Evolutionary conservation across 2,329 filamentous ascomycete genomes (phyloP).

Genomic region (Penicillium italicum): DNA sequence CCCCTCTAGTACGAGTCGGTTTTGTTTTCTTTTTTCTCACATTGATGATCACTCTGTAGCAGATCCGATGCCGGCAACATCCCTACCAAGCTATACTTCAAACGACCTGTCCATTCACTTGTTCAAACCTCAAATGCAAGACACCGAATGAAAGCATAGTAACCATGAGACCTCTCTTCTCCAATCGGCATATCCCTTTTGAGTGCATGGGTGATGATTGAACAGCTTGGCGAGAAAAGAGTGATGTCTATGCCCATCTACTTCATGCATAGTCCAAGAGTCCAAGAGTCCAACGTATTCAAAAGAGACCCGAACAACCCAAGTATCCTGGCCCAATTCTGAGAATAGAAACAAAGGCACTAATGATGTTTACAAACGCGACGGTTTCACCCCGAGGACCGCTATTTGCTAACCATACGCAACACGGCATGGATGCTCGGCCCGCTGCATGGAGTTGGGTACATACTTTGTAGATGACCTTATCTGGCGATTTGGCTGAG

Average conservation of each 20-base stretch:
- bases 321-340: background rate
- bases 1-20: no score
- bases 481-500: conserved; percentile 7
- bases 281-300: background rate
- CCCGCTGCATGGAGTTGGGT: conserved; percentile 17
- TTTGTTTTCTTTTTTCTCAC: background rate
- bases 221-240: background rate
- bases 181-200: background rate
- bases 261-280: background rate
- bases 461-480: conserved; percentile 5
- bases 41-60: background rate
- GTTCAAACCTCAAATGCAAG: background rate
- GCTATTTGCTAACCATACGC: conserved; percentile 3
- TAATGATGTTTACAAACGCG: background rate
- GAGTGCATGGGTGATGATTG: background rate
- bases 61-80: background rate
- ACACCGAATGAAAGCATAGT: background rate
- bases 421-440: conserved; percentile 20
- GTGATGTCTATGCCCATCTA: background rate
- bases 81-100: background rate
- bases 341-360: background rate
- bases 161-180: background rate
- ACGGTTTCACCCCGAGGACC: background rate
- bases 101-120: background rate
- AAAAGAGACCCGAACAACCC: background rate